Evolutionary conservation across 2,329 filamentous ascomycete genomes (phyloP).

Genomic region (Fusarium falciforme): DNA sequence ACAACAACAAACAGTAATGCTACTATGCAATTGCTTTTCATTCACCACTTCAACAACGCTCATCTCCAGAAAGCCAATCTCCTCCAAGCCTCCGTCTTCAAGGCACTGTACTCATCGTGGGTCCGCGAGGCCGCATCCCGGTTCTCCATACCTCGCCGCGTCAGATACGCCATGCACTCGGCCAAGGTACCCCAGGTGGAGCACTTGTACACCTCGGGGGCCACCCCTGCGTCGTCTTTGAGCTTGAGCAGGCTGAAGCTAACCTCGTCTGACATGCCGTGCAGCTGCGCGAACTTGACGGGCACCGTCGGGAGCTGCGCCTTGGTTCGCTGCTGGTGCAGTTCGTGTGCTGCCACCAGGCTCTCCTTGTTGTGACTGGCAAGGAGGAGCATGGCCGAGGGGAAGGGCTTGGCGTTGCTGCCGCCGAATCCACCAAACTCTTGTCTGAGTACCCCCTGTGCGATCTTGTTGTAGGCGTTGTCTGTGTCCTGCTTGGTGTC

Average conservation of each 20-base stretch:
- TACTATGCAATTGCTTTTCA: background rate
- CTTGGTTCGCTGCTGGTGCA: constrained; percentile 56
- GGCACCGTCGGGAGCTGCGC: constrained; percentile 47
- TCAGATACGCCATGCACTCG: constrained; percentile 54
- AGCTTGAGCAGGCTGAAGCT: constrained; percentile 60
- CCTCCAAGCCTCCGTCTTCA: constrained; percentile 46
- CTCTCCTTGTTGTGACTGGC: constrained; percentile 63
- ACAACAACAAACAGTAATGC: background rate
- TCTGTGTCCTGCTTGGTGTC: constrained; percentile 66
- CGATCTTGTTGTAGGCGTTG: constrained; percentile 61
- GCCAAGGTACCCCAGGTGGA: constrained; percentile 53
- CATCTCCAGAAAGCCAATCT: constrained; percentile 44
- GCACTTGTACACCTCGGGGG: constrained; percentile 53
- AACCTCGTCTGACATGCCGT: constrained; percentile 69
- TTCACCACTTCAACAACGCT: background rate
- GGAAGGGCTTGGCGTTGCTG: constrained; percentile 50
- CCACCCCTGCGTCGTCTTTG: constrained; percentile 39
- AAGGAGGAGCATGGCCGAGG: constrained; percentile 60
- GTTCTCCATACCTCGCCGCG: constrained; percentile 53
- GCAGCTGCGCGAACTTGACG: constrained; percentile 64
- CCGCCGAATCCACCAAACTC: constrained; percentile 55
- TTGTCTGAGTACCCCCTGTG: constrained; percentile 57
- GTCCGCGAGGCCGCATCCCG: constrained; percentile 51
- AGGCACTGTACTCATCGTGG: constrained; percentile 44
- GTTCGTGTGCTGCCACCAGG: constrained; percentile 55